Evolutionary conservation across 306 rosid genomes (phyloP), one percentile per base, ranked within the genome.

Genomic region (Cucurbita moschata): DNA sequence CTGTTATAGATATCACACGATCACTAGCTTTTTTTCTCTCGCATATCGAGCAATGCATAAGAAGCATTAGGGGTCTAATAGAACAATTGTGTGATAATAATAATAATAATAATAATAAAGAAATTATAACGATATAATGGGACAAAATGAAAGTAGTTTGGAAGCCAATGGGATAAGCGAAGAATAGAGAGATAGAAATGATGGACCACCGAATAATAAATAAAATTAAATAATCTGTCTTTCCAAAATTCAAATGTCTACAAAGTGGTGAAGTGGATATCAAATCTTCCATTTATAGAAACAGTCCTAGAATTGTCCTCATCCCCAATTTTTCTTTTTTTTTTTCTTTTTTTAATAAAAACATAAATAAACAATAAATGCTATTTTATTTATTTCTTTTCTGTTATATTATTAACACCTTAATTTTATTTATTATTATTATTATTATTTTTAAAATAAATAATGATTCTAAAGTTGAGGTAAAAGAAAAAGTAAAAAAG

Each of bases 201-300:
- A 9, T n/a, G 43, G 6, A 57, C 38, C 62, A 57, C 38, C 19
- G 8, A 18, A 7, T 56, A 56, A 56, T 56, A 18, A 56, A 10
- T 40, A 64, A 59, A 59, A 26, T 11, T 1, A 59, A 57, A n/a
- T 0, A 62, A 64, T 42, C 40, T 8, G 8, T 43, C 10, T 18
- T 10, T 6, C 51, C 7, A 43, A 18, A 66, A 66, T 66, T 53
- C 72, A 66, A 44, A 21, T 21, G 38, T 44, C 4, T 39, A 40
- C 35, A 64, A 10, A 40, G 72, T 19, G 72, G 53, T 7, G 72
- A 19, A 66, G 72, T 66, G 38, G 54, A 19, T 10, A 66, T 66
- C 55, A 66, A 44, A 66, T 66, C 72, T 66, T 66, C 72, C 72
- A 43, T 43, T 43, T 66, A 19, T 66, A 5, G 72, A 66, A 66